phyloP scores from a whole-genome alignment of 1,139 yeast species.

The Suhomyces bokatorum region DNA sequence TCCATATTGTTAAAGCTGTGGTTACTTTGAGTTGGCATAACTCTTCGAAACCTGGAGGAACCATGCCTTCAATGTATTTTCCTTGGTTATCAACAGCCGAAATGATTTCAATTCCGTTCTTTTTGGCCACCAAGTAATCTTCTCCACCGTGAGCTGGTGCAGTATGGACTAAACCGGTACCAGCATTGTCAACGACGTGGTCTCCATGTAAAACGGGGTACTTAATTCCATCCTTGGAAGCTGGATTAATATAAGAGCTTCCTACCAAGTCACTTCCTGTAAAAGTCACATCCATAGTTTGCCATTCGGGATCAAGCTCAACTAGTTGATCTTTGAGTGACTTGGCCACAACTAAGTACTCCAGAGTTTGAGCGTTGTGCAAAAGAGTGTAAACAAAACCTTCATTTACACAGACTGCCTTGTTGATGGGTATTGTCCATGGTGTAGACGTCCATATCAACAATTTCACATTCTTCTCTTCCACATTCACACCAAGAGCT shows the following conservation, averaged over 20 bases:
- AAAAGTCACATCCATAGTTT: conserved; percentile 9
- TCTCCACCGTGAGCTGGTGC: conserved; percentile 99
- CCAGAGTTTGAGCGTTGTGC: conserved; percentile 34
- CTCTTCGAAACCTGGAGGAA: conserved; percentile 41
- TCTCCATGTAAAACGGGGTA: conserved; percentile 71
- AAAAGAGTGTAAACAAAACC: conserved; percentile 58
- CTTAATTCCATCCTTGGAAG: conserved; percentile 40
- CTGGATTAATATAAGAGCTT: conserved; percentile 56
- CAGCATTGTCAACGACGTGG: conserved; percentile 79
- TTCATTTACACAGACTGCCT: conserved; percentile 74
- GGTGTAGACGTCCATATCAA: conserved; percentile 98
- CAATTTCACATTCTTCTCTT: conserved; percentile 18
- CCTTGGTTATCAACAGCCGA: conserved; percentile 85
- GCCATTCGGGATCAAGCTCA: conserved; percentile 15
- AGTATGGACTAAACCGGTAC: conserved; percentile 94
- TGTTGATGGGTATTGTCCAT: conserved; percentile 91
- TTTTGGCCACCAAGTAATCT: conserved; percentile 73
- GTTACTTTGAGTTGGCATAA: conserved; percentile 64
- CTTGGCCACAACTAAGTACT: conserved; percentile 51
- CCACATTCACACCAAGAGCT: conserved; percentile 6
- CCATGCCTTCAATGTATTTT: conserved; percentile 49
- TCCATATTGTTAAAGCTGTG: conserved; percentile 50
- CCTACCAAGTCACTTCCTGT: conserved; percentile 51
- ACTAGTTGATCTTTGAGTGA: conserved; percentile 38
- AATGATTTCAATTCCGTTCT: conserved; percentile 55